These are phyloP conservation scores for Phytophthora podocarpi DNA, from an alignment of 352 stramenopile species.

Conservation along the genomic window DNA sequence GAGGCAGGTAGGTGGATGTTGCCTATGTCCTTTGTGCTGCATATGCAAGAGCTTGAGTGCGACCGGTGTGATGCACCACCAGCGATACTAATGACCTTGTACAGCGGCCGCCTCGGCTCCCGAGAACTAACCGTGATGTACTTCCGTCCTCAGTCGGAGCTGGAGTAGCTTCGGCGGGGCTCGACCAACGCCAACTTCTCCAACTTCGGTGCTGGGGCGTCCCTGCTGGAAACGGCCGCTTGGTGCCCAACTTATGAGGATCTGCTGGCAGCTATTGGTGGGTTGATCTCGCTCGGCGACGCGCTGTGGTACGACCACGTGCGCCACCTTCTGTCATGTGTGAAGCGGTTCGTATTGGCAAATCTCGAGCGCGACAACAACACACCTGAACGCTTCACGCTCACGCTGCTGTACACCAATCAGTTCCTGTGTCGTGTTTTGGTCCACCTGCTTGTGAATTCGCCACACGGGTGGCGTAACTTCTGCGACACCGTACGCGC, in stretches of 20 bases:
- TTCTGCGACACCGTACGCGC: background rate
- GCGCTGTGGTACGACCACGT: conserved; percentile 8
- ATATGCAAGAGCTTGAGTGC: background rate
- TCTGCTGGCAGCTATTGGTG: background rate
- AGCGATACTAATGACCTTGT: conserved; percentile 1
- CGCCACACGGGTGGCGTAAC: background rate
- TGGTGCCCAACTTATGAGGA: background rate
- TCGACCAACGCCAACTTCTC: background rate
- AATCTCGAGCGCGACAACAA: conserved; percentile 8
- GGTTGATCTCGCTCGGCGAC: conserved; percentile 2
- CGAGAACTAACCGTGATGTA: conserved; percentile 3
- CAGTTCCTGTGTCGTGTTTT: background rate
- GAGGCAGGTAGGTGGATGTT: background rate
- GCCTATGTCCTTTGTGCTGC: background rate
- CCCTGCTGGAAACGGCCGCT: background rate
- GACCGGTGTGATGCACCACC: background rate
- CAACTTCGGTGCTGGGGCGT: background rate
- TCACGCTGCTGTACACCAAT: background rate
- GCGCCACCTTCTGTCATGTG: background rate
- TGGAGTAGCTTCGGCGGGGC: background rate
- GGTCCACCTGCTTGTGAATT: background rate
- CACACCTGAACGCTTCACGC: background rate
- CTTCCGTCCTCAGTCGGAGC: background rate
- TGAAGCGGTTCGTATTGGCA: conserved; percentile 2
- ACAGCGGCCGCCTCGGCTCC: background rate